Base-by-base conservation (phyloP, 2,329 filamentous ascomycete species). In the Alternaria brassicicola region DNA sequence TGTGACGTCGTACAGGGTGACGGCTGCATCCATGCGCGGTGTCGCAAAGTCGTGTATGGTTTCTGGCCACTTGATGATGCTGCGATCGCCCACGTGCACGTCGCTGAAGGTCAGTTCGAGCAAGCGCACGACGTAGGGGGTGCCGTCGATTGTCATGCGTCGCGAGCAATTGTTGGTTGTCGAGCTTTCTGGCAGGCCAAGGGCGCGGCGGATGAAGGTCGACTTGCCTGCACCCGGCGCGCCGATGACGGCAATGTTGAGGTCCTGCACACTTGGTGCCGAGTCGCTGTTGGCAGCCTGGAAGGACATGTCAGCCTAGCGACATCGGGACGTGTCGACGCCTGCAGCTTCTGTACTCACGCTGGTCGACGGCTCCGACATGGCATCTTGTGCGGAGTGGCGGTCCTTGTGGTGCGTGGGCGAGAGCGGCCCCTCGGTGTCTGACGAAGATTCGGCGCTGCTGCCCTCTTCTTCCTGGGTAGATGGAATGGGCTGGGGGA, bases 1-100 rank as follows among this genome's bases (percentile, higher is more conserved):
- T 77, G 88, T 91, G 42, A 96, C 90, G 83, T 97, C 92, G 82
- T 97, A 97, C 47, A 98, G 81, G 57, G 94, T 86, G 67, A 97
- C 80, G 43, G 91, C 92, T 19, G 91, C 94, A 71, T 98, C 91
- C 70, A 97, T 85, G 38, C 84, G 85, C 48, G 92, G 91, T 59
- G 91, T 83, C 61, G 88, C 85, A 63, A 88, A 83, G 59, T 91
- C 90, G 71, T 89, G 80, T 39, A 83, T 74, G 21, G 77, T 78
- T 31, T 80, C 78, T 36, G 86, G 86, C 85, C 85, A 83, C 65
- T 87, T 89, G 43, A 86, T 76, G 58, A 76, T 79, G 57, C 78
- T 79, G 54, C 81, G 78, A 55, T 83, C 78, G 33, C 80, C 78
- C 59, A 82, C 78, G 52, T 85, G 78, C 26, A 88, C 76, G 61